A percentile compares a stretch with the other conserved stretches of the same genome.
Conservation (phyloP, 768 basidiomycete species). For the Lactifluus piperatus region DNA sequence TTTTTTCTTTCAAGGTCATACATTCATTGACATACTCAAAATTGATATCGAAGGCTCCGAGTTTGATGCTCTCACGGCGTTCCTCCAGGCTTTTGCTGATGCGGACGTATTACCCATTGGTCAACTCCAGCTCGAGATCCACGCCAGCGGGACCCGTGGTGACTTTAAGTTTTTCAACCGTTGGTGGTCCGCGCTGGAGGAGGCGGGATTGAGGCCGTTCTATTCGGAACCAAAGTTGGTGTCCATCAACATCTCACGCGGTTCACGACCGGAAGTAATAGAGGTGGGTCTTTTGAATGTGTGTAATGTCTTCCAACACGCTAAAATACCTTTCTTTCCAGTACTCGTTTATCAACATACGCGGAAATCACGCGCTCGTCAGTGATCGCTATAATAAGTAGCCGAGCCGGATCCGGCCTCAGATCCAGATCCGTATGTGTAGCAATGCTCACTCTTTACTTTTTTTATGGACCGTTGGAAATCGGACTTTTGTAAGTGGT, state of each 20-base stretch:
- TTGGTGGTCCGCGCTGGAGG: conserved; percentile 55
- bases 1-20: conserved; percentile 36
- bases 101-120: conserved; percentile 45
- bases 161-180: conserved; percentile 43
- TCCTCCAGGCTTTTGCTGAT: conserved; percentile 32
- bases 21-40: conserved; percentile 63
- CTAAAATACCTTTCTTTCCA: not conserved
- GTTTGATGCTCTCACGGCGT: conserved; percentile 45
- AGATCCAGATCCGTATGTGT: no score
- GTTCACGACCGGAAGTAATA: conserved; percentile 30
- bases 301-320: no score
- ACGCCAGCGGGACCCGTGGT: conserved; percentile 29
- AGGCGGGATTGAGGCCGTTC: conserved; percentile 46
- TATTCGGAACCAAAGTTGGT: conserved; percentile 49
- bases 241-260: conserved; percentile 33
- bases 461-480: no score
- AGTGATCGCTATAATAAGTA: no score
- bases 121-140: conserved; percentile 63
- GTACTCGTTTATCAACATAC: conserved; percentile 29
- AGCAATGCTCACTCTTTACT: no score
- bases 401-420: no score
- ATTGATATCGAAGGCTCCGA: conserved; percentile 64
- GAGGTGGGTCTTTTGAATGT: conserved; percentile 23
- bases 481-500: no score
- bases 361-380: not conserved